Evolutionary conservation across 768 basidiomycete species (phyloP).

Genomic region (Hericium erinaceus): DNA sequence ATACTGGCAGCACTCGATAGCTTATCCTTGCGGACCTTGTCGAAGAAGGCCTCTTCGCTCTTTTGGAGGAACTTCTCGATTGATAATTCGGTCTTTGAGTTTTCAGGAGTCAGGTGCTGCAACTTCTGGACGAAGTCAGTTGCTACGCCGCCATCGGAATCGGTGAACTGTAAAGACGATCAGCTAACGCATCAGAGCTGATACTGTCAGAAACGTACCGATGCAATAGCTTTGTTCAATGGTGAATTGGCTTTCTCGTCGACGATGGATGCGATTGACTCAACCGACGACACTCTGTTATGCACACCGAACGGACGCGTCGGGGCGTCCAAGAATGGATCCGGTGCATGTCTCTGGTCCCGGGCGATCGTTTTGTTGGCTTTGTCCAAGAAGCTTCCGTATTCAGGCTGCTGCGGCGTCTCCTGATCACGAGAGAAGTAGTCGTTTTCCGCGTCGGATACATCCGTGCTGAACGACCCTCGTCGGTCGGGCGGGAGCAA

Average conservation of each 20-base stretch:
- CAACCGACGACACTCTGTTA: slow-evolving; percentile 76
- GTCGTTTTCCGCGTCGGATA: slow-evolving; percentile 55
- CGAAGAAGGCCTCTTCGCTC: slow-evolving; percentile 91
- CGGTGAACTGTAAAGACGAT: slow-evolving; percentile 60
- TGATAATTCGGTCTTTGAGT: slow-evolving; percentile 84
- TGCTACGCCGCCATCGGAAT: slow-evolving; percentile 87
- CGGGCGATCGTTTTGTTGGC: slow-evolving; percentile 79
- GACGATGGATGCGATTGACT: slow-evolving; percentile 85
- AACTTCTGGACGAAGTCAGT: slow-evolving; percentile 83
- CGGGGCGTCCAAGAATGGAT: slow-evolving; percentile 82
- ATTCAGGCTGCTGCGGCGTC: slow-evolving; percentile 35
- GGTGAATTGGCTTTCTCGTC: slow-evolving; percentile 89
- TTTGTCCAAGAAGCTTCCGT: slow-evolving; percentile 72
- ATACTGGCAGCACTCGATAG: slow-evolving; percentile 74
- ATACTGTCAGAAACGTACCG: slow-evolving; percentile 36
- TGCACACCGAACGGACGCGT: slow-evolving; percentile 71
- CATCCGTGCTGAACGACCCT: slow-evolving; percentile 31
- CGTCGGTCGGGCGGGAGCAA: slow-evolving; percentile 19
- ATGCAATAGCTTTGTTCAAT: slow-evolving; percentile 86
- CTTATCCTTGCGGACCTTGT: slow-evolving; percentile 82
- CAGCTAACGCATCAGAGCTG: slow-evolving; percentile 1
- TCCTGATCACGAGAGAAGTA: slow-evolving; percentile 31
- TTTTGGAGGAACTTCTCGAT: slow-evolving; percentile 88
- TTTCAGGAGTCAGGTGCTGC: slow-evolving; percentile 68
- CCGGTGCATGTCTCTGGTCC: slow-evolving; percentile 68